Evolutionary conservation across 2,329 filamentous ascomycete species (phyloP).

Genomic region (Ophiobolus disseminans): DNA sequence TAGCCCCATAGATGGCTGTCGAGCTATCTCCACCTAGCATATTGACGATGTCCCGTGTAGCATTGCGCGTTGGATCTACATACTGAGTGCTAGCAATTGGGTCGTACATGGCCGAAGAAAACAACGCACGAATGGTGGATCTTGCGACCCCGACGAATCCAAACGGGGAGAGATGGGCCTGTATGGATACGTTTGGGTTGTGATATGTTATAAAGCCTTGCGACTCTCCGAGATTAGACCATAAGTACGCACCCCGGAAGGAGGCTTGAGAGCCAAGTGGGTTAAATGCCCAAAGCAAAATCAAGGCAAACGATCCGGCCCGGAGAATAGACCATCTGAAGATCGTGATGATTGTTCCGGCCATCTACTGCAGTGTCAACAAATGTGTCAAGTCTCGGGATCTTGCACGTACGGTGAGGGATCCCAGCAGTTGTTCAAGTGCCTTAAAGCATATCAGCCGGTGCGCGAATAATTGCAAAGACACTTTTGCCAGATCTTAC

Average conservation of each 20-base stretch:
- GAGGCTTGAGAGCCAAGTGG: constrained; percentile 18
- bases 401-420: constrained; percentile 3
- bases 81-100: constrained; percentile 9
- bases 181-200: background rate
- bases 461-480: background rate
- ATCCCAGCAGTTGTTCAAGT: constrained; percentile 13
- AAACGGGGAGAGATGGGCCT: background rate
- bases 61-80: constrained; percentile 4
- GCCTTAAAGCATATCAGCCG: background rate
- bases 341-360: constrained; percentile 9
- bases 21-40: constrained; percentile 10
- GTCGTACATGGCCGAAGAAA: constrained; percentile 10
- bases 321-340: constrained; percentile 13
- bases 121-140: constrained; percentile 9
- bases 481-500: background rate
- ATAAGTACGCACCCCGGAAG: constrained; percentile 7
- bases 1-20: constrained; percentile 8
- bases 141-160: background rate
- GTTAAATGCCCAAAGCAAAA: constrained; percentile 14
- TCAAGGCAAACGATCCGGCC: constrained; percentile 6
- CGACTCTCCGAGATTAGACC: background rate
- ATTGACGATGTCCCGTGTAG: background rate
- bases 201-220: constrained; percentile 2
- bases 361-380: constrained; percentile 5
- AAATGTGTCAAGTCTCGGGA: background rate